Conservation (phyloP, 345 rosid species). For the Toxicodendron radicans region DNA sequence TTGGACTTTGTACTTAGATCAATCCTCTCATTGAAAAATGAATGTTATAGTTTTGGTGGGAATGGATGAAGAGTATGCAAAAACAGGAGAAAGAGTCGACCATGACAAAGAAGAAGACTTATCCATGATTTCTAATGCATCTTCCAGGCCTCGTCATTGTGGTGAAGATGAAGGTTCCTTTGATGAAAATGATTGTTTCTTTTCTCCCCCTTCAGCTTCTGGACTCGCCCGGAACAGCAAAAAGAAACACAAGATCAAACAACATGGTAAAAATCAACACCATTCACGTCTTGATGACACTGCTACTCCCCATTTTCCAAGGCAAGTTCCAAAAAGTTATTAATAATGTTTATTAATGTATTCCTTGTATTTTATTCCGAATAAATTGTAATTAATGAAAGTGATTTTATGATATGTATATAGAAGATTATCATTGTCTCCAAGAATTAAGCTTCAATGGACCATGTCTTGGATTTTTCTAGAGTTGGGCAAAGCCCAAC, state of each 20-base stretch:
- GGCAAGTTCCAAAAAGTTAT: constrained; percentile 35
- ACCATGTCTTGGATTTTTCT: constrained; percentile 41
- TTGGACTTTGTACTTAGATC: constrained; percentile 76
- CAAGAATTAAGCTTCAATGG: constrained; percentile 36
- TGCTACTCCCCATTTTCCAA: constrained; percentile 57
- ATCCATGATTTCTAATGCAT: constrained; percentile 93
- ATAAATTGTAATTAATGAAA: neutral
- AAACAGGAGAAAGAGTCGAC: constrained; percentile 12
- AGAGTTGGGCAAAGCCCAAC: too few species aligned
- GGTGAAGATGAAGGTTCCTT: constrained; percentile 38
- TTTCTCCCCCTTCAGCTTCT: constrained; percentile 21
- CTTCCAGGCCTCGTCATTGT: constrained; percentile 70
- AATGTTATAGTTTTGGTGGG: constrained; percentile 30
- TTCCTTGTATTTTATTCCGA: neutral
- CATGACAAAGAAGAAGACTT: constrained; percentile 51
- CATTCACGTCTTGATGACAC: constrained; percentile 70
- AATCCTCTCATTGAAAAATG: constrained; percentile 43
- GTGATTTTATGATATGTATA: constrained; percentile 21
- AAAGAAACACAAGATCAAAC: constrained; percentile 38
- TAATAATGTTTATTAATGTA: neutral
- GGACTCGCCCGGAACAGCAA: constrained; percentile 32
- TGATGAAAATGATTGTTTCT: constrained; percentile 31
- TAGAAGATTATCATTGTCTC: constrained; percentile 29
- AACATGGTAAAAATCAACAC: constrained; percentile 31
- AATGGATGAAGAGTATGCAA: constrained; percentile 23